phyloP scores from a whole-genome alignment of 306 rosid genomes.

The Luffa acutangula region DNA sequence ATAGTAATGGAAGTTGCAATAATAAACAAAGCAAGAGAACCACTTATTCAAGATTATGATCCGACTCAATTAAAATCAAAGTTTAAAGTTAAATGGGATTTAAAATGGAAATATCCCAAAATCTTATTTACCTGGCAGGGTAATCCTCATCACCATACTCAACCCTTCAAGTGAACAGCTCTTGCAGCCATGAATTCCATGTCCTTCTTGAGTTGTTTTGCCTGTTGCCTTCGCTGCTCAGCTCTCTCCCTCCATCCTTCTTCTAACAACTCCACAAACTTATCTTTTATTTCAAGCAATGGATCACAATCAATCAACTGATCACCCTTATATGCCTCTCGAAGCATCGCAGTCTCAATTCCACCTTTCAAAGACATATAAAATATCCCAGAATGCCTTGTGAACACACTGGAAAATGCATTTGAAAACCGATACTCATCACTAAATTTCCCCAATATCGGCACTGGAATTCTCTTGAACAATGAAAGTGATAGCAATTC shows the following conservation, averaged over 20 bases:
- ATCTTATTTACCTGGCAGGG: conserved; percentile 7
- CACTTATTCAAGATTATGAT: not conserved
- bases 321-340: conserved; percentile 57
- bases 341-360: conserved; percentile 64
- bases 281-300: conserved; percentile 53
- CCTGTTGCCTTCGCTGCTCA: conserved; percentile 33
- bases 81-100: not conserved
- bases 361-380: conserved; percentile 83
- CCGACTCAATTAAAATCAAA: not conserved
- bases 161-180: conserved; percentile 11
- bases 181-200: conserved; percentile 32
- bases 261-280: conserved; percentile 61
- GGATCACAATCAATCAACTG: conserved; percentile 65
- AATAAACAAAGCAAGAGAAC: too few species aligned
- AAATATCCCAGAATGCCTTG: conserved; percentile 79
- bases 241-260: conserved; percentile 64
- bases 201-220: conserved; percentile 30
- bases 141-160: not conserved
- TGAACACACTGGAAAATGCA: conserved; percentile 50
- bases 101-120: not conserved
- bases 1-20: too few species aligned
- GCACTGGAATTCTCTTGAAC: conserved; percentile 66
- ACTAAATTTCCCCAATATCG: conserved; percentile 65
- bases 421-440: conserved; percentile 77
- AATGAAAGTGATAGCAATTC: conserved; percentile 60